phyloP scores from a whole-genome alignment of 2,329 filamentous ascomycete genomes.

The Chaetomiaceae sp. region DNA sequence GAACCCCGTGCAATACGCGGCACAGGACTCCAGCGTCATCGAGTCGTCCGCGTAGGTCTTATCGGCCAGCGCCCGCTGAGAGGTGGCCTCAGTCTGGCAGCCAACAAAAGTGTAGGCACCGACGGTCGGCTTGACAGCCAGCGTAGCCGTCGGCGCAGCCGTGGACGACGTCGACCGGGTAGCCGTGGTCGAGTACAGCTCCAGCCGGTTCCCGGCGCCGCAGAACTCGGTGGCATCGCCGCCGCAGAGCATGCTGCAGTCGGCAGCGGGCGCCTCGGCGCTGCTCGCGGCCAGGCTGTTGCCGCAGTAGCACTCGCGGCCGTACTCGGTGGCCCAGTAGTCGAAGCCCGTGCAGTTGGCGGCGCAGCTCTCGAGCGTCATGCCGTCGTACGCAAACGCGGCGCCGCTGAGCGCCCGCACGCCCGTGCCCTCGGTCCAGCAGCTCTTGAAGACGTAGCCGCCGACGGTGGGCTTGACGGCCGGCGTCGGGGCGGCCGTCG shows the following conservation, averaged over 20 bases:
- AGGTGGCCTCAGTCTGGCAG: conserved; percentile 35
- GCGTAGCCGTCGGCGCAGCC: conserved; percentile 30
- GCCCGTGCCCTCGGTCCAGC: conserved; percentile 41
- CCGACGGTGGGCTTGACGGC: conserved; percentile 37
- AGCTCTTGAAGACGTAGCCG: conserved; percentile 41
- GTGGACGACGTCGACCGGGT: conserved; percentile 20
- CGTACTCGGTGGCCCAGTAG: conserved; percentile 48
- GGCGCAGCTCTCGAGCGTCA: conserved; percentile 45
- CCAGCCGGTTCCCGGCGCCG: conserved; percentile 32
- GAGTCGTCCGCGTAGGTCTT: conserved; percentile 28
- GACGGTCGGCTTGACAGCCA: conserved; percentile 31
- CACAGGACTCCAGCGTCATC: conserved; percentile 36
- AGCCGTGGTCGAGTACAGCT: conserved; percentile 26
- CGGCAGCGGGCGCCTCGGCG: conserved; percentile 27
- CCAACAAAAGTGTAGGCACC: conserved; percentile 33
- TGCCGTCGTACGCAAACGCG: conserved; percentile 39
- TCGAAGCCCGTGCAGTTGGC: conserved; percentile 40
- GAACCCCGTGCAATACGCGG: conserved; percentile 31
- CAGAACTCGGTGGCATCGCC: conserved; percentile 34
- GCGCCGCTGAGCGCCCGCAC: conserved; percentile 38
- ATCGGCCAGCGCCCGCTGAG: conserved; percentile 32
- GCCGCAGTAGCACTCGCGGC: conserved; percentile 48
- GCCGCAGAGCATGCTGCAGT: conserved; percentile 34
- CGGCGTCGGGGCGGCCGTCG: conserved; percentile 26
- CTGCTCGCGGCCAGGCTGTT: conserved; percentile 34